phyloP scores from a whole-genome alignment of 495 filamentous ascomycete genomes.

The Xylaria acuta region DNA sequence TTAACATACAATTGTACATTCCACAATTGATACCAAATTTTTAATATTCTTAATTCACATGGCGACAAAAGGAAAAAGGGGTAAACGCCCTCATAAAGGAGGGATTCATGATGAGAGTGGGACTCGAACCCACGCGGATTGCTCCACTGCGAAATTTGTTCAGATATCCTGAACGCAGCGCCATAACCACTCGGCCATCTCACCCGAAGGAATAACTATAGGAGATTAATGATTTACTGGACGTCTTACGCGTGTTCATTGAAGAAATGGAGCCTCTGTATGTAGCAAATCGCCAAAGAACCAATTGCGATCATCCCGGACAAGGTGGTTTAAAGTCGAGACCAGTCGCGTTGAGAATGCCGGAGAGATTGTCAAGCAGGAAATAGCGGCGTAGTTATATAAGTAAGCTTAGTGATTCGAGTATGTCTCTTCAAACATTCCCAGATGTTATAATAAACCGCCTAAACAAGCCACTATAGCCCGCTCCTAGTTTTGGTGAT shows the following conservation, averaged over 20 bases:
- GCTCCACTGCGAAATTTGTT: constrained; percentile 42
- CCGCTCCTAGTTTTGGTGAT: not conserved
- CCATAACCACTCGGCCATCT: constrained; percentile 45
- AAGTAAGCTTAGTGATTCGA: not conserved
- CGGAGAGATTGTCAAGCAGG: too few relatives aligned
- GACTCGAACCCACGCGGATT: constrained; percentile 53
- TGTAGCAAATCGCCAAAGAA: too few relatives aligned
- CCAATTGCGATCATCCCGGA: not conserved
- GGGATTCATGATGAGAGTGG: constrained; percentile 39
- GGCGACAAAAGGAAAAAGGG: not conserved
- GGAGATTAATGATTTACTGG: not conserved
- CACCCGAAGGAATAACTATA: constrained; percentile 23
- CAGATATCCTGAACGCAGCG: constrained; percentile 40
- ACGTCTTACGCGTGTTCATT: too few relatives aligned
- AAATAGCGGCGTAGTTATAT: not conserved
- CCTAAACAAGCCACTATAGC: not conserved
- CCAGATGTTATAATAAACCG: not conserved
- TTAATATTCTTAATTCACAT: not conserved
- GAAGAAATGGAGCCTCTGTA: too few relatives aligned
- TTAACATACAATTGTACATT: too few relatives aligned
- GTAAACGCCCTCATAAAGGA: not conserved
- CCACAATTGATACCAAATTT: not conserved
- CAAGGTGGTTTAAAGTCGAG: not conserved
- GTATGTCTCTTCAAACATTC: not conserved
- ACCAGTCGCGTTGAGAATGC: not conserved